These are phyloP conservation scores for Phytopythium kandeliae DNA, from an alignment of 352 stramenopile species.

Conservation along the genomic window DNA sequence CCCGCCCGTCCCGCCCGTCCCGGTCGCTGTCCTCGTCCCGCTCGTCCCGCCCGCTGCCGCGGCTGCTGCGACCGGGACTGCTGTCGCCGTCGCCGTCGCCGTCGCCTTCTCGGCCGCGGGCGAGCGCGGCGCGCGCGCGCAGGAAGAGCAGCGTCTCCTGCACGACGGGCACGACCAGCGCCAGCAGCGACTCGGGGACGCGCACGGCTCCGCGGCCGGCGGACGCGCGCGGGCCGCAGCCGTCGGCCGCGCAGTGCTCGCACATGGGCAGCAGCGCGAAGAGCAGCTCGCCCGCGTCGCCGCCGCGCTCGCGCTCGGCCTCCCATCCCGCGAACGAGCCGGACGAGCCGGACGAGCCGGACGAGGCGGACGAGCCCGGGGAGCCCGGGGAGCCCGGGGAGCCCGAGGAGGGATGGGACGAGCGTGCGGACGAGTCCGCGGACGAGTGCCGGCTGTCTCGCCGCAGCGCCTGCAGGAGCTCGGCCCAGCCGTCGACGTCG, in stretches of 20 bases:
- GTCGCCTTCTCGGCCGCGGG: too few relatives aligned
- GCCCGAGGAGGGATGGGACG: too few relatives aligned
- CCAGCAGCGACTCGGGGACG: constrained; percentile 41
- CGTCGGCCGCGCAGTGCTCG: constrained; percentile 22
- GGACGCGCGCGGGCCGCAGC: constrained; percentile 14
- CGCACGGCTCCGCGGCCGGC: constrained; percentile 17
- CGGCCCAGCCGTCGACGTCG: constrained; percentile 39
- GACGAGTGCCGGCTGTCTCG: too few relatives aligned
- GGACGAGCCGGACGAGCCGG: constrained; percentile 1
- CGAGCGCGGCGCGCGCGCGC: constrained; percentile 42
- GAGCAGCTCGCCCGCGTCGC: constrained; percentile 21
- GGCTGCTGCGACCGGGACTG: too few relatives aligned
- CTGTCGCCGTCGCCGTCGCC: too few relatives aligned
- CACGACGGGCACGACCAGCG: constrained; percentile 51
- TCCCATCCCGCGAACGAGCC: constrained; percentile 1
- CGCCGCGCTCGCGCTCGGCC: neutral
- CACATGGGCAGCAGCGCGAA: constrained; percentile 64
- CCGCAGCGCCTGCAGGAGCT: constrained; percentile 28
- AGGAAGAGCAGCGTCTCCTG: constrained; percentile 64
- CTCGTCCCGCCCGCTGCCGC: too few relatives aligned
- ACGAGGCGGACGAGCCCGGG: too few relatives aligned
- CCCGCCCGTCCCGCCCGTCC: neutral
- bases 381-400: too few relatives aligned
- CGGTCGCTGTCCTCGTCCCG: too few relatives aligned
- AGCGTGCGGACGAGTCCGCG: too few relatives aligned